phyloP scores from a whole-genome alignment of 148 eudicot species.

The Cornus controversa region DNA sequence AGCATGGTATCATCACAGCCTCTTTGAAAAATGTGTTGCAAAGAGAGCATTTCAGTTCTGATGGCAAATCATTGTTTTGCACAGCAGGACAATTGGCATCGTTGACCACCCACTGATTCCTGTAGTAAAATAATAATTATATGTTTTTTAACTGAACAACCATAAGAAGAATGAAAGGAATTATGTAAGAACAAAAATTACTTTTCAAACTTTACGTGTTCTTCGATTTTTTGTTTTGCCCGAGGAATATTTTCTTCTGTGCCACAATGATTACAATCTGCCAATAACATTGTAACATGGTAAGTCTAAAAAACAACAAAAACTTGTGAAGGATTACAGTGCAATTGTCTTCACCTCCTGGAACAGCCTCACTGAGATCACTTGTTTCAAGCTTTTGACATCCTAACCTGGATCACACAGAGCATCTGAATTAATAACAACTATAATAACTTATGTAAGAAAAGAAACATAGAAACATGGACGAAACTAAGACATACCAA shows the following conservation, averaged over 20 bases:
- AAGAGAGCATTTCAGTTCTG: slow-evolving; percentile 62
- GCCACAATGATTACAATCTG: slow-evolving; percentile 35
- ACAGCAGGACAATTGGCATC: slow-evolving; percentile 23
- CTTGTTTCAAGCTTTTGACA: slow-evolving; percentile 35
- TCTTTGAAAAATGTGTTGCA: slow-evolving; percentile 61
- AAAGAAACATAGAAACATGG: neutral
- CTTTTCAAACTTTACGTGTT: slow-evolving; percentile 36
- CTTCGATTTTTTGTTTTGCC: slow-evolving; percentile 27
- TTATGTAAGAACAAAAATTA: slow-evolving; percentile 13
- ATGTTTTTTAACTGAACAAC: neutral
- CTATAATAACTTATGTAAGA: neutral
- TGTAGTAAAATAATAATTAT: neutral
- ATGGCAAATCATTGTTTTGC: slow-evolving; percentile 40
- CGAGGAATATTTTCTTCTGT: slow-evolving; percentile 29
- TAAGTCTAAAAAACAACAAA: neutral
- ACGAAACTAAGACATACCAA: neutral
- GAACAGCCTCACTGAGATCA: slow-evolving; percentile 27
- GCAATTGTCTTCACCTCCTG: slow-evolving; percentile 33
- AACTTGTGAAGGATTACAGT: neutral
- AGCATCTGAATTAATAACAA: slow-evolving; percentile 20
- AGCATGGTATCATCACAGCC: slow-evolving; percentile 91
- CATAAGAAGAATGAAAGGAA: neutral
- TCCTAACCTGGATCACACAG: slow-evolving; percentile 22
- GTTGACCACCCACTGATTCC: slow-evolving; percentile 9
- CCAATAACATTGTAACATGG: slow-evolving; percentile 14